phyloP scores from a whole-genome alignment of 2,329 filamentous ascomycete species.

The Alternaria hordeiaustralica region DNA sequence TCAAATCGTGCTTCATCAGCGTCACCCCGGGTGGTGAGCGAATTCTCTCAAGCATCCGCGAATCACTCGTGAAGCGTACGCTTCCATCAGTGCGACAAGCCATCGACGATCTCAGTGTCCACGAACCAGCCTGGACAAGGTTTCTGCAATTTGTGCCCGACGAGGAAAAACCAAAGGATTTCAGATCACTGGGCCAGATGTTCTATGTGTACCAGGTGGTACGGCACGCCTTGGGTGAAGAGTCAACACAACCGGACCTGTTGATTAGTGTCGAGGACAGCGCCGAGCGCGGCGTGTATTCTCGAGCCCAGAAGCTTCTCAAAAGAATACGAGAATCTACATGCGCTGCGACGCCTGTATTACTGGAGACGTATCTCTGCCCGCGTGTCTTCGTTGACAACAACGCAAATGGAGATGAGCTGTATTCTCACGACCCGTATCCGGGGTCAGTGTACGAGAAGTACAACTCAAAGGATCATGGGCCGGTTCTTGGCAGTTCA shows the following conservation, averaged over 20 bases:
- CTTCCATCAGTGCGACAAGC: background rate
- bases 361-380: background rate
- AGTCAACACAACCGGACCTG: background rate
- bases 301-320: background rate
- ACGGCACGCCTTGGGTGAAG: background rate
- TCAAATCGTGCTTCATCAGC: background rate
- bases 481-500: background rate
- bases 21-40: background rate
- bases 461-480: background rate
- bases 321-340: background rate
- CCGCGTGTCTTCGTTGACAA: background rate
- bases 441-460: background rate
- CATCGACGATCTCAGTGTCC: background rate
- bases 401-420: background rate
- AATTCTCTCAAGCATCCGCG: background rate
- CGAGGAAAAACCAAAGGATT: background rate
- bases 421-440: background rate
- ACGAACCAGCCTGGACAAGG: background rate
- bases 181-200: background rate
- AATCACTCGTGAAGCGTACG: background rate
- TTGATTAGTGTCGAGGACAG: background rate
- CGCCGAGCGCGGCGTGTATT: background rate
- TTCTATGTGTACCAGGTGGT: background rate
- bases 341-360: fast-evolving
- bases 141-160: background rate